A percentile compares a stretch with the other conserved stretches of the same genome.
These are phyloP conservation scores for Macrotyloma uniflorum DNA, from an alignment of 306 rosid genomes.

Conservation along the genomic window DNA sequence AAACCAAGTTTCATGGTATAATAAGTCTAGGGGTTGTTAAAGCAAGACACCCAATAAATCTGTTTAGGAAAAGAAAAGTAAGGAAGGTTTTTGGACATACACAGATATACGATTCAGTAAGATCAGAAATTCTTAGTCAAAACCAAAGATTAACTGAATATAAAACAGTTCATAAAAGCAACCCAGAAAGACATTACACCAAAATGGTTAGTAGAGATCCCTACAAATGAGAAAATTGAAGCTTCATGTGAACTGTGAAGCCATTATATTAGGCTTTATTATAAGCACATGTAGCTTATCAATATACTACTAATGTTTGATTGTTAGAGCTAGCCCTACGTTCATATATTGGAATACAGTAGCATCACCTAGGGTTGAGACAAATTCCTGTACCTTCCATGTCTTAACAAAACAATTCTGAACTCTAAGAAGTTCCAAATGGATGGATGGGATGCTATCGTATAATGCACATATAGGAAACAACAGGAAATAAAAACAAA, in stretches of 20 bases:
- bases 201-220: not conserved
- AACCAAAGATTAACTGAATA: not conserved
- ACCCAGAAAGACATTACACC: not conserved
- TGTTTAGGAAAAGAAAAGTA: constrained; percentile 10
- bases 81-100: not conserved
- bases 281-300: not conserved
- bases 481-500: not conserved
- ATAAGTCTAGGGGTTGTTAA: not conserved
- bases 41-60: constrained; percentile 1
- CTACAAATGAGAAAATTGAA: constrained; percentile 14
- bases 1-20: constrained; percentile 3
- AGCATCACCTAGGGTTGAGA: constrained; percentile 14
- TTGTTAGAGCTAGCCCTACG: not conserved
- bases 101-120: not conserved
- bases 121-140: not conserved
- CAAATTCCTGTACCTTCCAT: not conserved
- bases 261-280: constrained; percentile 3
- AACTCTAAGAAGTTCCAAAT: constrained; percentile 9
- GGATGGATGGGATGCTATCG: not conserved
- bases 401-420: not conserved
- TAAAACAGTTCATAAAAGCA: not conserved
- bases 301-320: not conserved
- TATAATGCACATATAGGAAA: not conserved
- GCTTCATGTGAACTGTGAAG: not conserved
- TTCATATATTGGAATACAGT: constrained; percentile 24